These are phyloP conservation scores for Begonia loranthoides DNA, from an alignment of 306 rosid species.

Conservation along the genomic window DNA sequence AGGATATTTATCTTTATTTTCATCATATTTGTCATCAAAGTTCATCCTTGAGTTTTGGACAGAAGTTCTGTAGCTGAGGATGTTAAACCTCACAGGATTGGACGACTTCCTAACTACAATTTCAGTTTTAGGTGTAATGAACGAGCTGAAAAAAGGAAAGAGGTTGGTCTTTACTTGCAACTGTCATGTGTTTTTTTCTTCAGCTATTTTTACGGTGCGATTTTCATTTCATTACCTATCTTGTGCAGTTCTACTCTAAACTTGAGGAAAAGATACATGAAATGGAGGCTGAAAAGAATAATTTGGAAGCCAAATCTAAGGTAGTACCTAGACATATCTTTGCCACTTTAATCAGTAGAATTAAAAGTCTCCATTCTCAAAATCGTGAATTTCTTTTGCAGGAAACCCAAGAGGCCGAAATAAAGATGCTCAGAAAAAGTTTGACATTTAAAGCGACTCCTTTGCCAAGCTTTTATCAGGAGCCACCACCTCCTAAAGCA, in stretches of 20 bases:
- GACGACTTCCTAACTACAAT: slow-evolving; percentile 76
- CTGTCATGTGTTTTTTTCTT: slow-evolving; percentile 7
- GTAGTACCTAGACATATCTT: slow-evolving; percentile 26
- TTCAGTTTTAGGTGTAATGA: slow-evolving; percentile 92
- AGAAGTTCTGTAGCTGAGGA: slow-evolving; percentile 62
- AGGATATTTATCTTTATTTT: not conserved
- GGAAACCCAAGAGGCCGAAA: slow-evolving; percentile 87
- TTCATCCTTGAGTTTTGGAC: slow-evolving; percentile 33
- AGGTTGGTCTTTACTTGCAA: slow-evolving; percentile 30
- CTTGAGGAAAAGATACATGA: slow-evolving; percentile 97
- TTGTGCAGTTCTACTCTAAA: slow-evolving; percentile 79
- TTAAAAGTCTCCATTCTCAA: slow-evolving; percentile 6
- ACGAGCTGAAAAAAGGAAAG: slow-evolving; percentile 88
- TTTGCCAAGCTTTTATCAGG: slow-evolving; percentile 75
- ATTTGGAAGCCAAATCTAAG: slow-evolving; percentile 86
- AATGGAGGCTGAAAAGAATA: slow-evolving; percentile 77
- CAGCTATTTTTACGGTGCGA: slow-evolving; percentile 2
- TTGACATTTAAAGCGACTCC: slow-evolving; percentile 66
- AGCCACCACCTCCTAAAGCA: slow-evolving; percentile 57
- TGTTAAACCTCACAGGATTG: slow-evolving; percentile 37
- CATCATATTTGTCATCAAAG: not conserved
- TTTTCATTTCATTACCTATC: slow-evolving; percentile 9
- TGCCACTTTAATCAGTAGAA: slow-evolving; percentile 5
- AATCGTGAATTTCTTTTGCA: slow-evolving; percentile 18
- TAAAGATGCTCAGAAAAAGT: slow-evolving; percentile 51